Evolutionary conservation across 2,329 filamentous ascomycete species (phyloP).

Genomic region (Phaeosphaeriaceae sp.): DNA sequence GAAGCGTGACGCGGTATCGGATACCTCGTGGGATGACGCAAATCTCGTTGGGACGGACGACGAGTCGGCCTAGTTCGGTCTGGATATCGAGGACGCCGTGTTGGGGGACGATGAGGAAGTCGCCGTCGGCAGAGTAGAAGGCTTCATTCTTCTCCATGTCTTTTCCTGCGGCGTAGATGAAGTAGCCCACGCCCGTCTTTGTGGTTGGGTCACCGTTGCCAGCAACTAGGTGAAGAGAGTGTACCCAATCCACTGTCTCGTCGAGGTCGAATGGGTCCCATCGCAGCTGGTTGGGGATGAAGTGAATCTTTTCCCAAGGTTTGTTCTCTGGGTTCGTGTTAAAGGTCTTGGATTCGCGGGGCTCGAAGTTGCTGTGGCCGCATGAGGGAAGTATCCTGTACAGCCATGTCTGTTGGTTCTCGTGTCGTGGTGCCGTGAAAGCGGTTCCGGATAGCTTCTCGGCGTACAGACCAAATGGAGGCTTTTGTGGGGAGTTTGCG

Average conservation of each 20-base stretch:
- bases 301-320: constrained; percentile 66
- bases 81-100: constrained; percentile 71
- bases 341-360: constrained; percentile 56
- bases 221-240: constrained; percentile 74
- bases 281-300: constrained; percentile 81
- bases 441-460: constrained; percentile 71
- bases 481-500: constrained; percentile 83
- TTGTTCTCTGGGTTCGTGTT: constrained; percentile 59
- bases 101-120: constrained; percentile 71
- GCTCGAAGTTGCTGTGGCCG: constrained; percentile 63
- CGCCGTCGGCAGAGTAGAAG: constrained; percentile 82
- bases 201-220: constrained; percentile 80
- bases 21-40: constrained; percentile 71
- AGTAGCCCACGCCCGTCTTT: constrained; percentile 81
- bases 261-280: constrained; percentile 82
- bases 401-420: constrained; percentile 66
- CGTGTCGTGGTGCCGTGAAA: constrained; percentile 63
- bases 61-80: constrained; percentile 70
- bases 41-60: constrained; percentile 73
- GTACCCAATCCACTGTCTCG: constrained; percentile 71
- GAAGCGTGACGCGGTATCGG: constrained; percentile 66
- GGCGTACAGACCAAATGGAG: constrained; percentile 78
- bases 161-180: constrained; percentile 79
- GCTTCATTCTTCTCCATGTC: constrained; percentile 77
- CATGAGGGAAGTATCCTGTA: constrained; percentile 65